Evolutionary conservation across 2,329 filamentous ascomycete genomes (phyloP), one percentile per base, ranked within the genome.

Genomic region (Talaromyces sp.): DNA sequence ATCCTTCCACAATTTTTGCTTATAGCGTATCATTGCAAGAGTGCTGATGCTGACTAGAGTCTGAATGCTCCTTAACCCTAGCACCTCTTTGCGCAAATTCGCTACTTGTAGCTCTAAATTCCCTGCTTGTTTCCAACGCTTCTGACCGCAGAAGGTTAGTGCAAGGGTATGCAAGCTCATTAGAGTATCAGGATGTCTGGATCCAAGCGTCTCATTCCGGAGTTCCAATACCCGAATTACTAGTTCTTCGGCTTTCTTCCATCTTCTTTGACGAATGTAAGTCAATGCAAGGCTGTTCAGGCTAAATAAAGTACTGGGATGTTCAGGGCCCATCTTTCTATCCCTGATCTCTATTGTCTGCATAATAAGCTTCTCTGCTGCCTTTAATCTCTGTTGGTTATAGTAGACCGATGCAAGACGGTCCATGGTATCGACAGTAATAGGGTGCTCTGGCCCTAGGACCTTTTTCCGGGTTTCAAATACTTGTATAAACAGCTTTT

Each of bases 31-130:
- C 2, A 8, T 12, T 42, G 28, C 46, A 8, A 61, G 59, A 2
- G 25, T 40, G 14, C 14, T 14, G 28, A 40, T 61, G 48, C 14
- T 56, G 11, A 7, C 16, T 5, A 57, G 16, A 12, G 59, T 61
- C 3, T 8, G 18, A n/a, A 58, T 62, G 14, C 11, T 62, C 40
- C n/a, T n/a, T 35, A 18, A n/a, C 3, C 67, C 67, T 9, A 67
- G 61, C 52, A 63, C 40, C 57, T 46, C 54, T 62, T 66, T 65
- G 9, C 35, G 35, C 1, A 23, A 63, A 52, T 69, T 63, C 39
- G 67, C 33, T 37, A 65, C 64, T 23, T 52, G 65, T 56, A 37
- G 57, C 8, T 4, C 14, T 8, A 61, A 25, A 11, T 42, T 39
- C 37, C 56, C 57, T n/a, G 57, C 57, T 35, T 60, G 39, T 42